These are phyloP conservation scores for Saksenaea oblongispora DNA, from an alignment of 371 early-diverging fungal species.

Conservation along the genomic window DNA sequence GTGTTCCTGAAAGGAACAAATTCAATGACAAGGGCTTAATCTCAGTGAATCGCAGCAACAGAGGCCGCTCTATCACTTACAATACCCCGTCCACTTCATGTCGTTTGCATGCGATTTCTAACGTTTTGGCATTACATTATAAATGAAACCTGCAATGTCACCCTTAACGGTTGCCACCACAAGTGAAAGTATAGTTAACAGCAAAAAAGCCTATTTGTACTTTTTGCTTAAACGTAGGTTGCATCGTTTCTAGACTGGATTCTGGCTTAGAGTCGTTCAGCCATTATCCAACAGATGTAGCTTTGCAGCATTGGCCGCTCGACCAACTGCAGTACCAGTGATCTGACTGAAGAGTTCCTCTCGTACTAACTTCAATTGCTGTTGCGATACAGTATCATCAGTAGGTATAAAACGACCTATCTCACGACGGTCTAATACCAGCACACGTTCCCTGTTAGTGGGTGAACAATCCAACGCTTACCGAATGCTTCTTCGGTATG, in stretches of 20 bases:
- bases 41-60: slow-evolving; percentile 25
- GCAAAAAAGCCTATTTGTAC: neutral
- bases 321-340: slow-evolving; percentile 39
- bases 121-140: slow-evolving; percentile 10
- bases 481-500: slow-evolving; percentile 66
- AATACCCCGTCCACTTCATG: slow-evolving; percentile 19
- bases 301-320: slow-evolving; percentile 3
- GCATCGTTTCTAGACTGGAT: slow-evolving; percentile 5
- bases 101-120: slow-evolving; percentile 15
- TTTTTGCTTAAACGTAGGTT: neutral
- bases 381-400: slow-evolving; percentile 48
- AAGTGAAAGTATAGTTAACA: neutral
- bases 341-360: slow-evolving; percentile 61
- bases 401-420: slow-evolving; percentile 77
- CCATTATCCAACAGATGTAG: slow-evolving; percentile 11
- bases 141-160: neutral
- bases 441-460: slow-evolving; percentile 72
- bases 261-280: slow-evolving; percentile 10
- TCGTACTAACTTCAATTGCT: slow-evolving; percentile 66
- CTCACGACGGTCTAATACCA: slow-evolving; percentile 76
- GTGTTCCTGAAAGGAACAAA: slow-evolving; percentile 12
- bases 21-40: slow-evolving; percentile 24
- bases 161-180: neutral
- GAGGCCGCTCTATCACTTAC: slow-evolving; percentile 19
- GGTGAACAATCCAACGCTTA: slow-evolving; percentile 69